Evolutionary conservation across 179 eudicot species (phyloP).

Genomic region (Dionaea muscipula): DNA sequence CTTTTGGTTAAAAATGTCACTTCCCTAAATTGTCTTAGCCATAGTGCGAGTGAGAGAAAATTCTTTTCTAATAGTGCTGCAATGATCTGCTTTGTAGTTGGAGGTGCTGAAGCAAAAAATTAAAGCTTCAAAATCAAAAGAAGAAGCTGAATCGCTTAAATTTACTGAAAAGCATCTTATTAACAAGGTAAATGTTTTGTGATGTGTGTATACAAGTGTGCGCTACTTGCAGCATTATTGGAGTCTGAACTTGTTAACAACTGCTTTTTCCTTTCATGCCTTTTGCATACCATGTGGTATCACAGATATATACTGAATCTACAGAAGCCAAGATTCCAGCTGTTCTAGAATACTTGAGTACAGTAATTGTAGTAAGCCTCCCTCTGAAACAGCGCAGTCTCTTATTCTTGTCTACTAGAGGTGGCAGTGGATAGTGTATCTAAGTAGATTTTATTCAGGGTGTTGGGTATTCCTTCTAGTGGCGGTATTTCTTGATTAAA

Average conservation of each 20-base stretch:
- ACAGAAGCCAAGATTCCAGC: constrained; percentile 96
- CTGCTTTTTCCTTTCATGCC: neutral
- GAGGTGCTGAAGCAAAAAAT: constrained; percentile 56
- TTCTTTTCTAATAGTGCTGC: neutral
- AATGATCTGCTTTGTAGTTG: constrained; percentile 32
- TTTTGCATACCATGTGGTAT: constrained; percentile 4
- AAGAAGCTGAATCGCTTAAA: constrained; percentile 67
- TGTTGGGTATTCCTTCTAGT: no score
- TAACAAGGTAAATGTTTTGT: constrained; percentile 47
- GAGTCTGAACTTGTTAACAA: neutral
- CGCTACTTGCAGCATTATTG: neutral
- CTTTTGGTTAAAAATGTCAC: no score
- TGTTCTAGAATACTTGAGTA: constrained; percentile 79
- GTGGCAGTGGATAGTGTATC: no score
- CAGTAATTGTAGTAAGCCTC: constrained; percentile 61
- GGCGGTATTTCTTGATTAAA: no score
- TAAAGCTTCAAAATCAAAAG: constrained; percentile 57
- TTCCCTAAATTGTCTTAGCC: no score
- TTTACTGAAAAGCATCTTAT: constrained; percentile 70
- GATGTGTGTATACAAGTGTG: neutral
- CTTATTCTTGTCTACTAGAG: no score
- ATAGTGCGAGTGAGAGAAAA: neutral
- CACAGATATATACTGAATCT: constrained; percentile 82
- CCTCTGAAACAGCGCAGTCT: neutral
- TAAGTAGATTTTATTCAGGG: no score